Conservation (phyloP, 176 grass and related monocot genomes). For the Coix lacrymajobi region DNA sequence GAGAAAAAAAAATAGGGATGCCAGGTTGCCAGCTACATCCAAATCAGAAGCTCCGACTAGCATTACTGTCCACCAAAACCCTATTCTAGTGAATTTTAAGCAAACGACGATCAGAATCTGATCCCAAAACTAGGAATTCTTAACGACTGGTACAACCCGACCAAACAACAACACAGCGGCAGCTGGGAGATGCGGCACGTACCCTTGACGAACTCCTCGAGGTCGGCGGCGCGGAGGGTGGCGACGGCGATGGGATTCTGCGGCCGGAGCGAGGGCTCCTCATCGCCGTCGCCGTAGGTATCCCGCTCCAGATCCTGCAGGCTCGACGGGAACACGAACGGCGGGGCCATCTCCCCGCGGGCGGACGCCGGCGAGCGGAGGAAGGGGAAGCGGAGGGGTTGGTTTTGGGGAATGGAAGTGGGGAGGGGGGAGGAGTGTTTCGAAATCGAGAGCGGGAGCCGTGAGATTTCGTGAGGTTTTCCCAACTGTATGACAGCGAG, state of each 20-base stretch:
- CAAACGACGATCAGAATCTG: neutral
- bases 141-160: neutral
- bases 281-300: conserved; percentile 21
- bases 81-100: neutral
- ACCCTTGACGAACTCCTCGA: conserved; percentile 99
- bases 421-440: too few relatives aligned
- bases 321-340: conserved; percentile 65
- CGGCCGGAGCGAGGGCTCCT: conserved; percentile 51
- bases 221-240: conserved; percentile 60
- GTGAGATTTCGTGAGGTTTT: conserved; percentile 18
- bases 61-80: neutral
- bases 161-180: neutral
- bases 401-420: neutral
- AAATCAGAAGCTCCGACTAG: neutral
- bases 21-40: neutral
- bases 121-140: neutral
- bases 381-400: neutral
- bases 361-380: conserved; percentile 1
- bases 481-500: neutral
- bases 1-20: neutral
- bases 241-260: conserved; percentile 47
- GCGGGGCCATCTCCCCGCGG: conserved; percentile 52
- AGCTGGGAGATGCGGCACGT: neutral
- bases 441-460: conserved; percentile 44
- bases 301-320: conserved; percentile 72